phyloP scores from a whole-genome alignment of 2,329 filamentous ascomycete genomes.

The Monilinia fructigena region DNA sequence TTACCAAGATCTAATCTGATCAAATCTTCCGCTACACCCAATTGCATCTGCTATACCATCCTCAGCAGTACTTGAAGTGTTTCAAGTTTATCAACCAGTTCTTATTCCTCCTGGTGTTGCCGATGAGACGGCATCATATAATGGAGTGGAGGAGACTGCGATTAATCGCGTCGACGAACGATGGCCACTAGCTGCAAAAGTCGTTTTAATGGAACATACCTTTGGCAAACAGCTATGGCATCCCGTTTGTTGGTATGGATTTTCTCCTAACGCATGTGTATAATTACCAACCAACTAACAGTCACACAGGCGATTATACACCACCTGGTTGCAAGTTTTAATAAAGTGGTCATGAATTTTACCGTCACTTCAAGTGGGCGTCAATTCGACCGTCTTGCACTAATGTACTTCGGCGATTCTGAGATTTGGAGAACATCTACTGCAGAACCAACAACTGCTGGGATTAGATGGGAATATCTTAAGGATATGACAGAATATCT shows the following conservation, averaged over 20 bases:
- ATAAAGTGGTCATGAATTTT: constrained; percentile 72
- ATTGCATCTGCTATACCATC: constrained; percentile 33
- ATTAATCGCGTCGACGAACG: constrained; percentile 32
- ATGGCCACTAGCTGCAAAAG: constrained; percentile 47
- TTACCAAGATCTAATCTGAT: constrained; percentile 25
- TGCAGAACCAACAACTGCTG: constrained; percentile 68
- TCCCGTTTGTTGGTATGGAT: constrained; percentile 65
- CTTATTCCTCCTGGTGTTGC: constrained; percentile 48
- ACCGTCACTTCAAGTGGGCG: constrained; percentile 69
- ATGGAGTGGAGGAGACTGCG: constrained; percentile 34
- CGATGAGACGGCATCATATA: constrained; percentile 40
- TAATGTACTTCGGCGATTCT: constrained; percentile 73
- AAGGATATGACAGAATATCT: constrained; percentile 77
- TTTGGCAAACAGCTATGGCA: constrained; percentile 73
- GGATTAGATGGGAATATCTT: constrained; percentile 72
- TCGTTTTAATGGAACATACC: constrained; percentile 66
- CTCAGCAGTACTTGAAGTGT: constrained; percentile 53
- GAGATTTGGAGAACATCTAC: constrained; percentile 85
- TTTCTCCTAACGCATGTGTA: constrained; percentile 29
- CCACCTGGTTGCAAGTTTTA: constrained; percentile 72
- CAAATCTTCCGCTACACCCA: constrained; percentile 30
- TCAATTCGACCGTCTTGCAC: constrained; percentile 73
- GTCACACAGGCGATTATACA: constrained; percentile 54
- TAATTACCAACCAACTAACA: constrained; percentile 23
- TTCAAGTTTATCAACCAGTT: constrained; percentile 69